These are phyloP conservation scores for Volvariella surrecta DNA, from an alignment of 1,284 basidiomycete genomes.

Conservation along the genomic window DNA sequence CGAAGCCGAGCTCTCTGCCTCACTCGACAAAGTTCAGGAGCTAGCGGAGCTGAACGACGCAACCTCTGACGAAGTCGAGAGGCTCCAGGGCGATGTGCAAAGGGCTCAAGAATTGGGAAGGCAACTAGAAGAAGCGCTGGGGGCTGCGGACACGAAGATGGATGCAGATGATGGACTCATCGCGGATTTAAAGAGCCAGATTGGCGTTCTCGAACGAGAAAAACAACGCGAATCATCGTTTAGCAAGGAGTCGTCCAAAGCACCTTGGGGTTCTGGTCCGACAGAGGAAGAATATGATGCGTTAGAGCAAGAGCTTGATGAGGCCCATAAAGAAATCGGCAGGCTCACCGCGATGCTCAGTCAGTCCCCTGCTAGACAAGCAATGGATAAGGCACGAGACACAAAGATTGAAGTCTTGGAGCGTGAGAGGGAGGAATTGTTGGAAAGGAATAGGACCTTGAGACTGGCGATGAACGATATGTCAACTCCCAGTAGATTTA, in stretches of 20 bases:
- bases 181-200: conserved; percentile 39
- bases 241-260: background rate
- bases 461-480: conserved; percentile 39
- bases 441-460: conserved; percentile 56
- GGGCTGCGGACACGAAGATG: conserved; percentile 62
- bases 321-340: conserved; percentile 75
- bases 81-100: conserved; percentile 43
- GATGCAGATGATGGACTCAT: conserved; percentile 48
- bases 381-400: conserved; percentile 67
- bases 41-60: conserved; percentile 34
- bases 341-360: conserved; percentile 58
- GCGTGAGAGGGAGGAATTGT: conserved; percentile 64
- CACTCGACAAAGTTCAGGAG: conserved; percentile 38
- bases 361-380: conserved; percentile 68
- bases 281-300: conserved; percentile 47
- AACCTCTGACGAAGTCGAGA: conserved; percentile 36
- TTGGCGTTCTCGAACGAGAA: conserved; percentile 52
- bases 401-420: conserved; percentile 66
- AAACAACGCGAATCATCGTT: conserved; percentile 28
- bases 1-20: conserved; percentile 40
- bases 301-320: conserved; percentile 72
- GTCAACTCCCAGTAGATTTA: conserved; percentile 45
- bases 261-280: conserved; percentile 14
- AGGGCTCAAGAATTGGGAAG: conserved; percentile 43
- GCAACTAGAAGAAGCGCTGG: conserved; percentile 67